phyloP scores from a whole-genome alignment of 2,329 filamentous ascomycete genomes.

The Talaromyces pinophilus region DNA sequence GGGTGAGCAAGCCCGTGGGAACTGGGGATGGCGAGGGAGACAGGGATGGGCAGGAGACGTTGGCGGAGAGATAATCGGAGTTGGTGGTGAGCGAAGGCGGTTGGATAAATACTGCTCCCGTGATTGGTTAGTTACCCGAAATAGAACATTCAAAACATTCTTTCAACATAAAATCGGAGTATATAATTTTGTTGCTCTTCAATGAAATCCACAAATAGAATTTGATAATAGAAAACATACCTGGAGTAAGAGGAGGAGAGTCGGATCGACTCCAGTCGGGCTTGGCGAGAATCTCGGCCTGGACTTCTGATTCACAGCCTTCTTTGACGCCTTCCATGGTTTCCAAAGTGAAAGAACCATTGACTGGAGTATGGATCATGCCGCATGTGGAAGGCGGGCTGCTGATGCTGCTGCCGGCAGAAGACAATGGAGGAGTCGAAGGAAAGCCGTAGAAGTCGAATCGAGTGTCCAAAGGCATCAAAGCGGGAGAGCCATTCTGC shows the following conservation, averaged over 20 bases:
- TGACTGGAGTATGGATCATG: conserved; percentile 77
- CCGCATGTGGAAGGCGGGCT: conserved; percentile 78
- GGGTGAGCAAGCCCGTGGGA: conserved; percentile 71
- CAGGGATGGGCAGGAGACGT: conserved; percentile 73
- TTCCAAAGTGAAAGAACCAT: conserved; percentile 75
- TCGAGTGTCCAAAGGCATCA: conserved; percentile 72
- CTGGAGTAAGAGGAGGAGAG: conserved; percentile 86
- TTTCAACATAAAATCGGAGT: not conserved
- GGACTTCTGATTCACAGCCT: conserved; percentile 67
- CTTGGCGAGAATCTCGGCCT: conserved; percentile 70
- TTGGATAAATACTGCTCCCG: conserved; percentile 62
- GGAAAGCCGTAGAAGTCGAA: conserved; percentile 73
- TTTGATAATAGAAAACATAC: conserved; percentile 58
- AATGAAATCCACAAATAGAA: conserved; percentile 18
- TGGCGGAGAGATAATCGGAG: conserved; percentile 70
- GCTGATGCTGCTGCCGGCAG: conserved; percentile 79
- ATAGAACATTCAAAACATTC: conserved; percentile 18
- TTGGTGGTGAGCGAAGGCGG: conserved; percentile 64
- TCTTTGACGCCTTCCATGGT: conserved; percentile 69
- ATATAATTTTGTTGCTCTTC: not conserved
- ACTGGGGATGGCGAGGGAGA: conserved; percentile 84
- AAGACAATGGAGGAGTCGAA: conserved; percentile 82
- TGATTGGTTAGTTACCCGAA: conserved; percentile 30
- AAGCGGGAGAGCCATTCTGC: conserved; percentile 57
- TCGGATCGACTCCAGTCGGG: conserved; percentile 75